phyloP scores from a whole-genome alignment of 2,329 filamentous ascomycete genomes.

The Trichoderma hamatum region DNA sequence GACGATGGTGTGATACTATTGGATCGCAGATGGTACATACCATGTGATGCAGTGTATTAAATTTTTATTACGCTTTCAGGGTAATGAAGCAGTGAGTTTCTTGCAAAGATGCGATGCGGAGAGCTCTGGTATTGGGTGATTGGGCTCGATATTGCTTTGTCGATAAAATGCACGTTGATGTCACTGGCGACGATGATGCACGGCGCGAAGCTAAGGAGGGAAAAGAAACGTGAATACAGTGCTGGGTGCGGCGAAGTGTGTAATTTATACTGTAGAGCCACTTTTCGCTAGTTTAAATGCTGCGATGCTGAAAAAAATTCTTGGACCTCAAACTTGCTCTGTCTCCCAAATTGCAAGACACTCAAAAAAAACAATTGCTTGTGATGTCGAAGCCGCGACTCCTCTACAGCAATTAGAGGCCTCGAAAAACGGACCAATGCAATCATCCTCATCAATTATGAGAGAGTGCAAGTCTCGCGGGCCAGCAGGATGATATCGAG shows the following conservation, averaged over 20 bases:
- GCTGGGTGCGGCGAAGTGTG: accelerated
- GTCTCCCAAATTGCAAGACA: neutral
- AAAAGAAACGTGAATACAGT: constrained; percentile 28
- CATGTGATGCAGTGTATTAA: neutral
- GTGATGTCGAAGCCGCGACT: neutral
- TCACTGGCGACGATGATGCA: constrained; percentile 29
- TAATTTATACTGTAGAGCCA: neutral
- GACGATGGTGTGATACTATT: neutral
- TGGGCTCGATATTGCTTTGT: neutral
- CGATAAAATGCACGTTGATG: constrained; percentile 28
- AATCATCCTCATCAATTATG: neutral
- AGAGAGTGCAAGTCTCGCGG: neutral
- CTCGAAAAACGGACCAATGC: too few relatives aligned
- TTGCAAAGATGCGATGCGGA: neutral
- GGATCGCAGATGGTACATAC: neutral
- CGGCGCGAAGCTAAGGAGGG: constrained; percentile 22
- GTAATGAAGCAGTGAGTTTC: neutral
- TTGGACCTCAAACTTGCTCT: neutral
- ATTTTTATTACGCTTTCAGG: neutral
- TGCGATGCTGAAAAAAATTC: neutral
- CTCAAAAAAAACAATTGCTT: neutral
- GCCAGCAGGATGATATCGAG: neutral
- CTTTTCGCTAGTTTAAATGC: neutral
- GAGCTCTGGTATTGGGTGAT: neutral
- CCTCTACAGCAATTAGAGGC: neutral